Evolutionary conservation across 225 moss, liverwort and hornwort species (phyloP).

Genomic region (Sphagnum tenellum): DNA sequence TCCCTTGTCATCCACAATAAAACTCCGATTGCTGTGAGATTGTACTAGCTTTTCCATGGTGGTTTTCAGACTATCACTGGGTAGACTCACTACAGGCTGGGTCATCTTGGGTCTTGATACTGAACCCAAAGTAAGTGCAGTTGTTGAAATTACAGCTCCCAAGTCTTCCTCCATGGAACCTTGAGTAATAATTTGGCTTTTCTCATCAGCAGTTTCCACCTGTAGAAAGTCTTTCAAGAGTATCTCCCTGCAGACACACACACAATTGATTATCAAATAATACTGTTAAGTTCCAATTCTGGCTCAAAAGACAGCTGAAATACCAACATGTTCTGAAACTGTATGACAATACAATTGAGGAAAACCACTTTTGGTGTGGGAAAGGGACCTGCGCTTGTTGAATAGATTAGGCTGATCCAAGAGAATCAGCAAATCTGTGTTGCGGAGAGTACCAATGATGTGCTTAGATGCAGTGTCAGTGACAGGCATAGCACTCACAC

Average conservation of each 20-base stretch:
- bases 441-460: constrained; percentile 57
- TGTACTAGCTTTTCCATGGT: constrained; percentile 53
- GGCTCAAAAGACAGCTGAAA: too few relatives aligned
- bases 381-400: constrained; percentile 37
- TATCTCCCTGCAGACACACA: constrained; percentile 21
- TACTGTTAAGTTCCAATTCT: too few relatives aligned
- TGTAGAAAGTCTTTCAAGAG: constrained; percentile 30
- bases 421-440: constrained; percentile 40
- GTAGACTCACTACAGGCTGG: constrained; percentile 31
- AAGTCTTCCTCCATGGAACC: constrained; percentile 21
- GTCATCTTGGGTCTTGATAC: constrained; percentile 34
- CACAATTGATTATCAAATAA: not conserved
- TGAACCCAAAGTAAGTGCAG: constrained; percentile 32
- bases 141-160: constrained; percentile 28
- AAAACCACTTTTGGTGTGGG: not conserved
- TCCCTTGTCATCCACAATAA: constrained; percentile 34
- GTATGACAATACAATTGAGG: too few relatives aligned
- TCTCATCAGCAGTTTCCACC: constrained; percentile 6
- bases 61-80: constrained; percentile 42
- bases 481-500: constrained; percentile 57
- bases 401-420: constrained; percentile 52
- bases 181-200: not conserved
- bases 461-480: constrained; percentile 31
- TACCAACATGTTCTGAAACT: too few relatives aligned
- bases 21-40: constrained; percentile 52